These are phyloP conservation scores for Alternaria hordeiaustralica DNA, from an alignment of 2,329 filamentous ascomycete genomes.

Conservation along the genomic window DNA sequence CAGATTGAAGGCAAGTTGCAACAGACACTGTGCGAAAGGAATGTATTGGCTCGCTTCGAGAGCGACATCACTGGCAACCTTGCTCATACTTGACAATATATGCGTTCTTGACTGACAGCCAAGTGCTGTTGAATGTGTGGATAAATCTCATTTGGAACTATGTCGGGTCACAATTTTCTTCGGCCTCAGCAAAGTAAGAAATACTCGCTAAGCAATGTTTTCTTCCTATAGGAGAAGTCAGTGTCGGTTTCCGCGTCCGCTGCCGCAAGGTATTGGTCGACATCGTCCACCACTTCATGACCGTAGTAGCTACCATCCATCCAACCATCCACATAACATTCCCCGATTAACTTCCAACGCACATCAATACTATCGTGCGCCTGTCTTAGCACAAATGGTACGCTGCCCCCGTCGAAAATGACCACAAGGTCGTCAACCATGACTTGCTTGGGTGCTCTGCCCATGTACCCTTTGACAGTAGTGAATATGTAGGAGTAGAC, in stretches of 20 bases:
- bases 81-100: not conserved
- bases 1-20: not conserved
- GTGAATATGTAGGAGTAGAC: not conserved
- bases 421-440: not conserved
- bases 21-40: not conserved
- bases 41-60: not conserved
- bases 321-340: not conserved
- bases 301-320: not conserved
- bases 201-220: not conserved
- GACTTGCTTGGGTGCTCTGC: too few relatives aligned
- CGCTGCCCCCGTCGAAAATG: not conserved
- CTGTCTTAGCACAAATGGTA: not conserved
- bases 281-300: not conserved
- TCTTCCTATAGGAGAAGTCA: not conserved
- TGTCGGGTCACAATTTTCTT: too few relatives aligned
- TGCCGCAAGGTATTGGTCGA: not conserved
- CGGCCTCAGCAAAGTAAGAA: not conserved
- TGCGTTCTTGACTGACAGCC: not conserved
- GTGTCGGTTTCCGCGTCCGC: not conserved
- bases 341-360: not conserved
- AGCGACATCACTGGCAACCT: not conserved
- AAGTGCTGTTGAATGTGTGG: not conserved
- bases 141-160: not conserved
- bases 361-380: too few relatives aligned
- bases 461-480: not conserved